Base-by-base conservation (phyloP, 768 basidiomycete genomes). In the Amanita polypyramis region DNA sequence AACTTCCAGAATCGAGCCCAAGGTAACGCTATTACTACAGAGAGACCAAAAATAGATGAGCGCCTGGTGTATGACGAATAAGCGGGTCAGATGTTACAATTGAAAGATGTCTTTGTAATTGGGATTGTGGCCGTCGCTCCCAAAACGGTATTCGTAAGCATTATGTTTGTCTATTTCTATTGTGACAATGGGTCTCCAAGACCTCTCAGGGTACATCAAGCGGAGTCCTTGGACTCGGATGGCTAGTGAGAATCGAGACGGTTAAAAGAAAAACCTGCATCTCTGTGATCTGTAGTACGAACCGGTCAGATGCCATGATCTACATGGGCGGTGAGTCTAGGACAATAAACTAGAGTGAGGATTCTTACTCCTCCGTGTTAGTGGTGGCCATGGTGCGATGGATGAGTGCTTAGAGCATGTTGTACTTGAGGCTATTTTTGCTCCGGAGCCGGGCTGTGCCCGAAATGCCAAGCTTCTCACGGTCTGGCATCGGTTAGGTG, bases 111-210 rank as follows among this genome's bases (percentile, higher is more conserved):
- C 66, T 52, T 77, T 81, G 41, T 77, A 62, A 55, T 86, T 85
- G 0, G 80, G 74, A 49, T 80, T 82, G 56, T 85, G 82, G 0
- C 85, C 85, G 47, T 87, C 82, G 15, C 66, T 66, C 0, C 84
- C 85, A 2, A 87, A 73, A 17, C 67, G 61, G 7, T 75, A 66
- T 55, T 86, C 84, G 49, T 77, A 70, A 4, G 43, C 49, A n/a
- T 72, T 64, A 21, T 75, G 70, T 4, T 73, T 69, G 48, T 76
- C 77, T 9, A 81, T 63, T 15, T 74, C 71, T 3, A 86, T 58
- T 0, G 73, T 69, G 43, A 87, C 65, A 33, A 85, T 77, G 1
- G 85, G 82, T 19, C 81, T 60, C 83, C 83, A 85, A 25, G 75
- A 70, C 55, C 70, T 80, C 49, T 81, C 82, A 0, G 75, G 69